These are phyloP conservation scores for Elongisporangium prolatum DNA, from an alignment of 352 stramenopile genomes.

Conservation along the genomic window DNA sequence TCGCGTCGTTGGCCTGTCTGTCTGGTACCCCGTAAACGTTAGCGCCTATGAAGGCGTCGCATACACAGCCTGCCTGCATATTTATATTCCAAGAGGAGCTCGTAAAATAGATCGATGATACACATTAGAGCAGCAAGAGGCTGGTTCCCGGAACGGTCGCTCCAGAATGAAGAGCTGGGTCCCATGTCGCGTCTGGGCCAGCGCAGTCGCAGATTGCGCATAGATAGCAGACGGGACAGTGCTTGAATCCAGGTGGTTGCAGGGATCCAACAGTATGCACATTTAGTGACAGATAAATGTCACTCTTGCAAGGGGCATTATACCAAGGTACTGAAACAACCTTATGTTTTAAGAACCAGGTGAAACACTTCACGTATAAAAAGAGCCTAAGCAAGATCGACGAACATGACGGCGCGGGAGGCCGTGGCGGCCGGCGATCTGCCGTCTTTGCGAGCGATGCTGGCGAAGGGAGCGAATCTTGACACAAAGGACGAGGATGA, in stretches of 20 bases:
- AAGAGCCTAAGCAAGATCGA: conserved; percentile 1
- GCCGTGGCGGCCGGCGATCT: conserved; percentile 26
- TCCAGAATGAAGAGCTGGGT: neutral
- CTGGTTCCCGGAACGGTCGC: neutral
- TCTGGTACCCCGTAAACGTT: neutral
- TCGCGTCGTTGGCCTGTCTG: neutral
- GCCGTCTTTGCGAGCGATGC: conserved; percentile 22
- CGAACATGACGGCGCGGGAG: conserved; percentile 20
- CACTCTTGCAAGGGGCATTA: neutral
- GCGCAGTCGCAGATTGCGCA: neutral
- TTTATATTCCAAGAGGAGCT: neutral
- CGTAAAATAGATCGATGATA: neutral
- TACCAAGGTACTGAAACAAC: no score
- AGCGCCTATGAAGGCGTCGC: neutral
- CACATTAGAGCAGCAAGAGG: neutral
- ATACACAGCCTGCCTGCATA: neutral
- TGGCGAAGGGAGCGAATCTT: conserved; percentile 22
- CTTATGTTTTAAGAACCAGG: neutral
- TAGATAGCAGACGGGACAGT: neutral
- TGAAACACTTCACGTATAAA: no score
- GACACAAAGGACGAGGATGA: conserved; percentile 67
- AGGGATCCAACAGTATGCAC: neutral
- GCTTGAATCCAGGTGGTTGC: neutral
- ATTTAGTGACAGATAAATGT: neutral
- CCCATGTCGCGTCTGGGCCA: neutral